Base-by-base conservation (phyloP, 305 asterid genomes). In the Fraxinus platypoda region DNA sequence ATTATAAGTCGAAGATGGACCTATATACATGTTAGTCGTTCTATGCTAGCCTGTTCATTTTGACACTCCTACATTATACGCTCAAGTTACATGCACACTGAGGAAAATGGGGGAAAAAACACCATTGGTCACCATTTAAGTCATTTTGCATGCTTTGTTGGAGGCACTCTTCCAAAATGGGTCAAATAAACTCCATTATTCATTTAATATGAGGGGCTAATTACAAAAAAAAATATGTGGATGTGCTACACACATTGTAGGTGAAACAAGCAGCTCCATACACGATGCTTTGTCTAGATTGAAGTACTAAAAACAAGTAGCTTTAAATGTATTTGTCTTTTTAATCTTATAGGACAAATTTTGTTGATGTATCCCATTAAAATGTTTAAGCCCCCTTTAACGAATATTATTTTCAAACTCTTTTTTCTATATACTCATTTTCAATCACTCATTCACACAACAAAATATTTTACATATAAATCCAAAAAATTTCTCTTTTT, bases 191-290 rank as follows among this genome's bases (percentile, higher is more conserved):
- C 17, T 79, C 74, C 23, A 33, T 21, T 31, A 72, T 52, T 35
- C 15, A 21, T 73, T 21, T 54, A 9, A n/a, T 31, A 25, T 7
- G 41, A 11, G 73, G 59, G 19, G 8, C 21, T 62, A 35, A 21
- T 35, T 11, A 78, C 59, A n/a, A n/a, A 31, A 19, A 21, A 78
- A 59, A 28, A 28, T 2, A 33, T 33, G 52, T 11, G 52, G 31
- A 37, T 38, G 68, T 30, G 11, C 17, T 28, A 54, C 11, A 71
- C 81, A 25, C 38, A 34, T 35, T 66, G 64, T 74, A 78, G 78
- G 71, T 70, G 46, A 82, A 82, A 26, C 66, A 81, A 79, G 79
- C 79, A 84, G 3, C 81, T 79, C 87, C 89, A 82, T 86, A 79
- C 83, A 79, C 7, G 62, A 12, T 41, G 13, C 78, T 81, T 84